phyloP scores from a whole-genome alignment of 2,329 filamentous ascomycete species.

The Sporothrix phasma region DNA sequence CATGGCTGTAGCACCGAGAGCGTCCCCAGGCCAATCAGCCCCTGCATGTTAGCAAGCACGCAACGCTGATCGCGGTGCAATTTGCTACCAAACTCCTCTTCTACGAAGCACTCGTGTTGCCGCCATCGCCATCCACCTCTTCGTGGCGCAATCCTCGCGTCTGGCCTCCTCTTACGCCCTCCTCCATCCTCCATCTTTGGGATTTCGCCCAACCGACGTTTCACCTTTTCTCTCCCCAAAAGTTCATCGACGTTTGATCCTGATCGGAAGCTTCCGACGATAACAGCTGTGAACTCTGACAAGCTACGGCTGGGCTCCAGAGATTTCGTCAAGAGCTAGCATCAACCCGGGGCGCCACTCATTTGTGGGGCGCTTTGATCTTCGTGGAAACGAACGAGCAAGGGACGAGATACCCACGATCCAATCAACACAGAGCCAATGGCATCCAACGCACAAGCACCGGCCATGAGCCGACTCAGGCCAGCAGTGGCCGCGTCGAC shows the following conservation, averaged over 20 bases:
- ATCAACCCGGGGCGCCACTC: neutral
- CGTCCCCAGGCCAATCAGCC: constrained; percentile 14
- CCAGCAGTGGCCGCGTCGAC: constrained; percentile 16
- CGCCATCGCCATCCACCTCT: constrained; percentile 13
- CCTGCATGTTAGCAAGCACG: constrained; percentile 15
- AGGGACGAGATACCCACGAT: neutral
- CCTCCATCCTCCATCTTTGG: neutral
- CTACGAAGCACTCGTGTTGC: no score
- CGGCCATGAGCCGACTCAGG: constrained; percentile 37
- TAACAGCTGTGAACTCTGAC: neutral
- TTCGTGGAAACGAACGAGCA: neutral
- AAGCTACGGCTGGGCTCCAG: neutral
- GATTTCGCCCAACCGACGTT: neutral
- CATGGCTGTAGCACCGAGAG: neutral
- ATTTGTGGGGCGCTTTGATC: neutral
- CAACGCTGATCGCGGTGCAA: neutral
- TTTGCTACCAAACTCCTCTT: neutral
- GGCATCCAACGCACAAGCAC: constrained; percentile 60
- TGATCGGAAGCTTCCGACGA: neutral
- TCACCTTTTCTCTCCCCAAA: neutral
- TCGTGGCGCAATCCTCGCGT: constrained; percentile 13
- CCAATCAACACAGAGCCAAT: constrained; percentile 31
- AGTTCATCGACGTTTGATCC: neutral
- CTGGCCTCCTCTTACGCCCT: neutral
- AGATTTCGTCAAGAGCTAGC: neutral